These are phyloP conservation scores for Hapsidospora chrysogenum DNA, from an alignment of 495 filamentous ascomycete species.

Conservation along the genomic window DNA sequence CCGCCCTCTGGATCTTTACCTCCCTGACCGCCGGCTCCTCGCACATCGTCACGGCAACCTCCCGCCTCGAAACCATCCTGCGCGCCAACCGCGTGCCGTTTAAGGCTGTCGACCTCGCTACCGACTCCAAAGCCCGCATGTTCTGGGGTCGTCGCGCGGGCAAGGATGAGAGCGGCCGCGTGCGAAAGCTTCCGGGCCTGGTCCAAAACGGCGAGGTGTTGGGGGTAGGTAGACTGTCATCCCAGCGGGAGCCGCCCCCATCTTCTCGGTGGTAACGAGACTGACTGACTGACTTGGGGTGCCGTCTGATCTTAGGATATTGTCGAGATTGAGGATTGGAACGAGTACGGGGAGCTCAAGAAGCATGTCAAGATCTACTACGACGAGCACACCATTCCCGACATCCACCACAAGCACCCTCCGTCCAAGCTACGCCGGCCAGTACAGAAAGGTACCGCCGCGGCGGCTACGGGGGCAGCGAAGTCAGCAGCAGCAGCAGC, in stretches of 20 bases:
- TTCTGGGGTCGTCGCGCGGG: constrained; percentile 72
- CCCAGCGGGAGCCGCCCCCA: constrained; percentile 24
- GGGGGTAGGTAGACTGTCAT: too few relatives aligned
- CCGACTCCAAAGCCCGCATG: constrained; percentile 78
- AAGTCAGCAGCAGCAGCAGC: constrained; percentile 21
- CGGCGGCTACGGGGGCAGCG: constrained; percentile 20
- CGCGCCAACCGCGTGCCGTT: constrained; percentile 90
- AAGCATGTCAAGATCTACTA: constrained; percentile 50
- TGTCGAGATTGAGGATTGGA: constrained; percentile 94
- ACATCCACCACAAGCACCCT: constrained; percentile 21
- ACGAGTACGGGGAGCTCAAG: constrained; percentile 92
- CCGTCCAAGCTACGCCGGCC: constrained; percentile 13
- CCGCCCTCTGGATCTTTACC: constrained; percentile 81
- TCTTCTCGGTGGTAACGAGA: background rate
- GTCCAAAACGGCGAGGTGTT: constrained; percentile 78
- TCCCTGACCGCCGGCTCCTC: constrained; percentile 90
- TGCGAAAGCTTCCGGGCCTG: constrained; percentile 71
- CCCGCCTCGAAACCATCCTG: constrained; percentile 87
- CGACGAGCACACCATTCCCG: constrained; percentile 33
- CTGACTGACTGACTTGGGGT: too few relatives aligned
- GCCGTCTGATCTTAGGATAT: constrained; percentile 49
- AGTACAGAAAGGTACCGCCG: constrained; percentile 14
- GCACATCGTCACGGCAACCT: constrained; percentile 91
- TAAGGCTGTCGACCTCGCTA: constrained; percentile 80
- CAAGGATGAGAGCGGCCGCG: constrained; percentile 38